These are phyloP conservation scores for Pseudocercospora vitis DNA, from an alignment of 2,329 filamentous ascomycete species.

Conservation along the genomic window DNA sequence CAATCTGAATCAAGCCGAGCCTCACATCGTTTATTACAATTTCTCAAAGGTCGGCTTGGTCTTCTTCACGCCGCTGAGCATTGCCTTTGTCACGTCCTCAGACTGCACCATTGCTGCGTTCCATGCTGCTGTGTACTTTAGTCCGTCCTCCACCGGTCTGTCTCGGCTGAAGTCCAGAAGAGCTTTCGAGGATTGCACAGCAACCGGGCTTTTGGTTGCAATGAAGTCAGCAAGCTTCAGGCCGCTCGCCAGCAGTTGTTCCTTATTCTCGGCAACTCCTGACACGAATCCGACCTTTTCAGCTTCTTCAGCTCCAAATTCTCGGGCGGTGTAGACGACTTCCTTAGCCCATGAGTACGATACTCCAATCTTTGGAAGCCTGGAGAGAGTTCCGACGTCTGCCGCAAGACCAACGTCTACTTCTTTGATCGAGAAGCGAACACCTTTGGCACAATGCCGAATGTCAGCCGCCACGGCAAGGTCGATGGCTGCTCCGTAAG, in stretches of 20 bases:
- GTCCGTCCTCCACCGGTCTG: constrained; percentile 65
- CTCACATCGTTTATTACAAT: constrained; percentile 13
- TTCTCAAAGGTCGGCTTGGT: constrained; percentile 29
- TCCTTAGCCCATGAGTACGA: constrained; percentile 75
- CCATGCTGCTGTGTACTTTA: constrained; percentile 28
- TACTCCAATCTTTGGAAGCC: constrained; percentile 71
- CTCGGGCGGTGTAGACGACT: constrained; percentile 66
- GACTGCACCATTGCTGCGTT: constrained; percentile 29
- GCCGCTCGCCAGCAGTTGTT: constrained; percentile 61
- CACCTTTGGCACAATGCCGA: constrained; percentile 59
- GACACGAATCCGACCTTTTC: constrained; percentile 68
- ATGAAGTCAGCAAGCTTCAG: constrained; percentile 65
- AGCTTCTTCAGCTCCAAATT: constrained; percentile 69
- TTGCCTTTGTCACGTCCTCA: constrained; percentile 27
- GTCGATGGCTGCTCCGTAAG: constrained; percentile 76
- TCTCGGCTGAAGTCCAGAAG: constrained; percentile 79
- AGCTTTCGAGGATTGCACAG: constrained; percentile 83
- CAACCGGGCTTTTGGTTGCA: constrained; percentile 80
- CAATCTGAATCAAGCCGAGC: no score
- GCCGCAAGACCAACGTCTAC: constrained; percentile 79
- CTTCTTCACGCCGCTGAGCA: constrained; percentile 28
- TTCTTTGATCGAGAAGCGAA: constrained; percentile 72
- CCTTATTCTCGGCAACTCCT: constrained; percentile 61
- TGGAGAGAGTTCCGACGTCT: constrained; percentile 72
- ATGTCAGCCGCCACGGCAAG: constrained; percentile 66